Evolutionary conservation across 768 basidiomycete genomes (phyloP), one percentile per base, ranked within the genome.

Genomic region (Austroboletus eburneus): DNA sequence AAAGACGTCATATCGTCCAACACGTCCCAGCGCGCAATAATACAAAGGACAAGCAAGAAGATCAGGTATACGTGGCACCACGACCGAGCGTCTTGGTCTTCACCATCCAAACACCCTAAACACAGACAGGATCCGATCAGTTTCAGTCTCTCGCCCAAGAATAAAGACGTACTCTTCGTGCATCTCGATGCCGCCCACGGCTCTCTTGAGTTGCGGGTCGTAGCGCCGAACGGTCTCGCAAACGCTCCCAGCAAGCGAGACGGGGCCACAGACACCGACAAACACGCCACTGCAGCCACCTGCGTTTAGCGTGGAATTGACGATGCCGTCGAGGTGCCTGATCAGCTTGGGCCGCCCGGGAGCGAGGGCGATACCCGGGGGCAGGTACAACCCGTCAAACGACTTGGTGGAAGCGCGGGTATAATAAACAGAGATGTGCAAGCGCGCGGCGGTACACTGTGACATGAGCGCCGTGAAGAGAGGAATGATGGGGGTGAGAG

Each of bases 401-500:
- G 56, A 46, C 5, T 25, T 43, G 14, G 16, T 30, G 2, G 42
- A 33, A 8, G 76, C 72, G 18, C 81, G 78, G 1, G 82, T 83
- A 59, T 83, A 83, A 55, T 73, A 75, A 13, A 84, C 71, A 3
- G 70, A 72, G 45, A 85, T 70, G 18, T 69, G 63, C 8, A 85
- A 52, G 0, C 72, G 72, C 0, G 75, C 70, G 43, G 69, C 72
- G 3, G 67, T 57, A 38, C 69, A 69, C 49, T 74, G 67, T 30
- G 73, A 65, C 52, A 73, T 72, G 48, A 81, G 70, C 23, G 72
- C 66, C 23, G 64, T 65, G 50, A 79, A 73, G 3, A 69, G 65
- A 13, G 77, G 80, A 35, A 76, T 65, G 38, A 81, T 73, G 16
- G 76, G 79, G 9, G 53, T 66, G 24, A 79, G 61, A 16, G 70